Conservation (phyloP, 225 moss, liverwort and hornwort genomes). For the Straminergon stramineum region DNA sequence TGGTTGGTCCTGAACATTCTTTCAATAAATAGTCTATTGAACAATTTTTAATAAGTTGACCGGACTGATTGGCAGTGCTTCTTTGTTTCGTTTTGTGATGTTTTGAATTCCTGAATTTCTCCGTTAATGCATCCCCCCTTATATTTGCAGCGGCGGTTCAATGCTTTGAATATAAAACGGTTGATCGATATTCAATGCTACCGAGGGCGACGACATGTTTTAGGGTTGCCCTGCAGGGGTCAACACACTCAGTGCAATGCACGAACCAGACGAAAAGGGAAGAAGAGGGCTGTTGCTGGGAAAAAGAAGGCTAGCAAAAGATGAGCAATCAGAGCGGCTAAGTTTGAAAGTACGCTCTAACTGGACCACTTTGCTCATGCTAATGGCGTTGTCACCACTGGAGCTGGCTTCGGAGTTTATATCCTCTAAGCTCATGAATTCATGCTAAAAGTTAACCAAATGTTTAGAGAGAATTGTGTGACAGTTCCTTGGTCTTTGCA, state of each 20-base stretch:
- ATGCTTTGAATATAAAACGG: conserved; percentile 57
- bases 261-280: conserved; percentile 54
- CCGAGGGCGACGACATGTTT: conserved; percentile 55
- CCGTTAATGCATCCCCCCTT: not conserved
- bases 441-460: not conserved
- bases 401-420: not conserved
- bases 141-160: conserved; percentile 53
- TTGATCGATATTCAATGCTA: conserved; percentile 73
- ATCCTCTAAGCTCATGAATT: not conserved
- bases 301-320: conserved; percentile 56
- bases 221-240: conserved; percentile 65
- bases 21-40: not conserved
- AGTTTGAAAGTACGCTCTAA: not conserved
- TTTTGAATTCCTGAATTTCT: not conserved
- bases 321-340: conserved; percentile 5
- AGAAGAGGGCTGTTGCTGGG: conserved; percentile 58
- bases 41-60: not conserved
- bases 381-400: not conserved
- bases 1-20: conserved; percentile 15
- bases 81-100: not conserved
- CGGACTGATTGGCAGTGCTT: not conserved
- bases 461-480: not conserved
- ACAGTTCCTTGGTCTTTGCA: not conserved
- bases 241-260: conserved; percentile 78
- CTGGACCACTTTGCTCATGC: not conserved